Evolutionary conservation across 2,329 filamentous ascomycete species (phyloP).

Genomic region (Neurospora crassa): DNA sequence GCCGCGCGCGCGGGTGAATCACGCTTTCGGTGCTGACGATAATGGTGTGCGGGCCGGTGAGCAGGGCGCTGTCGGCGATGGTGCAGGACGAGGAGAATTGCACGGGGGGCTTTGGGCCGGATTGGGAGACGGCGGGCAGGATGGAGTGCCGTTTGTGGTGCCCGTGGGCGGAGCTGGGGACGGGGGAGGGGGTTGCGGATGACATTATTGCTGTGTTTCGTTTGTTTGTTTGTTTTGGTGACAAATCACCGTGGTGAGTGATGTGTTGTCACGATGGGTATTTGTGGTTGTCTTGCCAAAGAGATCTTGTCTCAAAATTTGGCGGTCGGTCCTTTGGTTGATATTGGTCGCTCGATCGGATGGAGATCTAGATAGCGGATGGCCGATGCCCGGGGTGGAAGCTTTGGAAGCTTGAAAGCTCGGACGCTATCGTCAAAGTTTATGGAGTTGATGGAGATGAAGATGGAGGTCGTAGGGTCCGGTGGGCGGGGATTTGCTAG

Average conservation of each 20-base stretch:
- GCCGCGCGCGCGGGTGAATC: slow-evolving; percentile 74
- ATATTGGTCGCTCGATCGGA: background rate
- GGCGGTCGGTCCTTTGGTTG: background rate
- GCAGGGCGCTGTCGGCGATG: slow-evolving; percentile 52
- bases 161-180: background rate
- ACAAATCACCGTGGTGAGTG: background rate
- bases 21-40: slow-evolving; percentile 68
- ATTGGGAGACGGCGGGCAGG: slow-evolving; percentile 40
- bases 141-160: slow-evolving; percentile 45
- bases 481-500: background rate
- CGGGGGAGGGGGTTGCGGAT: slow-evolving; percentile 12
- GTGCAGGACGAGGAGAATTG: slow-evolving; percentile 50
- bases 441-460: background rate
- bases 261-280: background rate
- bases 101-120: slow-evolving; percentile 50
- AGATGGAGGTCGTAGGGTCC: background rate
- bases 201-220: slow-evolving; percentile 24
- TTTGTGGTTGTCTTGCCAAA: background rate
- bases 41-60: slow-evolving; percentile 67
- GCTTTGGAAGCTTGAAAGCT: background rate
- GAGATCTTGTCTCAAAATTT: background rate
- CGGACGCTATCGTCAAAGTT: background rate
- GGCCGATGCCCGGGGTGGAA: background rate
- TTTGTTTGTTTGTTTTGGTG: background rate
- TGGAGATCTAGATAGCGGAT: background rate